Evolutionary conservation across 192 early-diverging fungal genomes (phyloP), one percentile per base, ranked within the genome.

Genomic region (Backusella macrospora): DNA sequence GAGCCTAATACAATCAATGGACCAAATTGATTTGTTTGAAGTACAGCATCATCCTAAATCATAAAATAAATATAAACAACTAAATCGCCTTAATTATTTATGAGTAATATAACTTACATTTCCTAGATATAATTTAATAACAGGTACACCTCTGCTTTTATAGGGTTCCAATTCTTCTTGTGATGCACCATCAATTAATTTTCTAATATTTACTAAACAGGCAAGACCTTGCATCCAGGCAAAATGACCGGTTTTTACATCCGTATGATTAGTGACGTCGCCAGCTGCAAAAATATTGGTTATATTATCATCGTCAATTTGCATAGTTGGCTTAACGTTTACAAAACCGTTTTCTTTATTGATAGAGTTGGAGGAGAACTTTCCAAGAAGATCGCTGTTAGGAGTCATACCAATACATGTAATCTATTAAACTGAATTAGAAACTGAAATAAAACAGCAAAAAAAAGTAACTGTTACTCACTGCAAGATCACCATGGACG

Each of bases 261-360:
- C 80, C 14, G 75, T 80, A 12, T 82, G 74, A 39, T 84, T 80
- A 64, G 80, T 83, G 12, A 93, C 88, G 76, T 96, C 94, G 16
- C 94, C 94, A 38, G 85, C 78, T 13, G 92, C 89, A 73, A 89
- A 96, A 40, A 96, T 90, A 75, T 94, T 79, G 3, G 87, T 80
- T 74, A 86, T 85, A 3, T 55, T 37, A 5, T 70, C 68, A 59
- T 88, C 84, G 21, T 80, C 78, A 4, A 95, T 74, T 77, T 96
- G 95, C 63, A 94, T 83, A 1, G 93, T 93, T n/a, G 85, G 84
- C 44, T 76, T 80, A 23, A 91, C 90, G 4, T 83, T 82, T 74
- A 96, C 83, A 73, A 90, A 87, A 8, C 83, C 83, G 6, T 83
- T 84, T 21, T 74, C 74, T 62, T 82, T 75, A 70, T 92, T 83